Percentiles rank a stretch among this genome's conserved stretches.
phyloP scores from a whole-genome alignment of 2,329 filamentous ascomycete species.

The Monilinia fructicola region DNA sequence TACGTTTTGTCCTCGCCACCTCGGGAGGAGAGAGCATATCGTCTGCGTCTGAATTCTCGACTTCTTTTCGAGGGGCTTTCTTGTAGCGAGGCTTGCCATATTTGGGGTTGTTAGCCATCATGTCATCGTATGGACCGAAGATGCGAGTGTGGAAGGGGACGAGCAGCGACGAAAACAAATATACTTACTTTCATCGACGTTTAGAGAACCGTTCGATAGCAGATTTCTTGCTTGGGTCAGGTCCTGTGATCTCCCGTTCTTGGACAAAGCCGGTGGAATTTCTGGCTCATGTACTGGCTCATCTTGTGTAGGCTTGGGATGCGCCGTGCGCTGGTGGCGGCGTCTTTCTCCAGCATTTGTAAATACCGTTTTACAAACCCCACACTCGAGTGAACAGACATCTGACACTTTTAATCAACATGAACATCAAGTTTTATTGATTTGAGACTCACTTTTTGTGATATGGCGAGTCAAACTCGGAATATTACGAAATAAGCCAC shows the following conservation, averaged over 20 bases:
- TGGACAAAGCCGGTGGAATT: not conserved
- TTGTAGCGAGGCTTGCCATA: slow-evolving; percentile 9
- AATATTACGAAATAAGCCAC: not conserved
- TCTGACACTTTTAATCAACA: not conserved
- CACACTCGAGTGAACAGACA: not conserved
- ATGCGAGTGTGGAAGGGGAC: not conserved
- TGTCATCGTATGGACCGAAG: not conserved
- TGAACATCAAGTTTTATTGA: not conserved
- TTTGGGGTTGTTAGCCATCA: not conserved
- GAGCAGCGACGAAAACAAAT: not conserved
- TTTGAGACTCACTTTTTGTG: not conserved
- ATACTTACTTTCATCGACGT: not conserved
- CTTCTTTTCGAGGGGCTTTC: not conserved
- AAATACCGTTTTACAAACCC: not conserved
- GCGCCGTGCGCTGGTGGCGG: not conserved
- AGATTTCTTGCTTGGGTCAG: not conserved
- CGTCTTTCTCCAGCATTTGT: not conserved
- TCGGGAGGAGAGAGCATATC: slow-evolving; percentile 4
- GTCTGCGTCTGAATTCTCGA: slow-evolving; percentile 2
- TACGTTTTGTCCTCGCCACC: not conserved
- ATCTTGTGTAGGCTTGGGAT: not conserved
- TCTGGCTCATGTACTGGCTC: not conserved
- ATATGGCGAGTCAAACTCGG: not conserved
- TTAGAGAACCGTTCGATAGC: not conserved
- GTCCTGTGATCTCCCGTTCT: not conserved